Percentiles rank a stretch among this genome's conserved stretches.
Evolutionary conservation across 345 rosid genomes (phyloP).

Genomic region (Populus simonii): DNA sequence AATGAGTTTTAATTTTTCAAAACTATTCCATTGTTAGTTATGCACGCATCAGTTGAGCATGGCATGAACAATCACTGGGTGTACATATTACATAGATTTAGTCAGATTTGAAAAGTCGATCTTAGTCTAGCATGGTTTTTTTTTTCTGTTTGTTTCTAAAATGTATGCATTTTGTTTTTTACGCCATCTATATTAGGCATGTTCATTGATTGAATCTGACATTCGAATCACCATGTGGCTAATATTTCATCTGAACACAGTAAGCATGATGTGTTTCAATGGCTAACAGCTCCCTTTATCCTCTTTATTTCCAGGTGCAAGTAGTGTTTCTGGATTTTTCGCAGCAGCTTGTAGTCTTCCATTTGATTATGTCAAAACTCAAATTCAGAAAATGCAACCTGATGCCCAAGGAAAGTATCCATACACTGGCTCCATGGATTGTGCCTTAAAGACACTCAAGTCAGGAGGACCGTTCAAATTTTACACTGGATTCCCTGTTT

Average conservation of each 20-base stretch:
- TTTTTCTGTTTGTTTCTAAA: neutral
- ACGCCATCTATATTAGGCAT: neutral
- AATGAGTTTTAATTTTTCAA: neutral
- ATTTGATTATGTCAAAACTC: conserved; percentile 94
- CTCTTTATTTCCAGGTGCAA: conserved; percentile 60
- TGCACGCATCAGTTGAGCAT: neutral
- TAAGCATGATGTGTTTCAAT: neutral
- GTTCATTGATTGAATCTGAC: neutral
- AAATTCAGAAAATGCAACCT: conserved; percentile 99
- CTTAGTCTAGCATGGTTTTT: neutral
- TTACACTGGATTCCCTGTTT: conserved; percentile 96
- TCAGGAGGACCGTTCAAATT: conserved; percentile 85
- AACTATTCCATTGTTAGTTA: neutral
- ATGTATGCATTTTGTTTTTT: neutral
- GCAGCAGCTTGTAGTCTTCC: conserved; percentile 97
- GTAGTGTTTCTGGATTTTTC: conserved; percentile 83
- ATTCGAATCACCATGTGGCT: neutral
- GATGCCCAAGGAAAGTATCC: conserved; percentile 91
- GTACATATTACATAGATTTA: neutral
- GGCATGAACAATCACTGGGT: neutral
- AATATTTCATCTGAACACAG: neutral
- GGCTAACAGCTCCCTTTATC: neutral
- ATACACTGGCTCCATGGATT: conserved; percentile 84
- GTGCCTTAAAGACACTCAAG: conserved; percentile 76
- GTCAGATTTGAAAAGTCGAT: neutral